Evolutionary conservation across 2,329 filamentous ascomycete genomes (phyloP).

Genomic region (Pseudopithomyces maydicus): DNA sequence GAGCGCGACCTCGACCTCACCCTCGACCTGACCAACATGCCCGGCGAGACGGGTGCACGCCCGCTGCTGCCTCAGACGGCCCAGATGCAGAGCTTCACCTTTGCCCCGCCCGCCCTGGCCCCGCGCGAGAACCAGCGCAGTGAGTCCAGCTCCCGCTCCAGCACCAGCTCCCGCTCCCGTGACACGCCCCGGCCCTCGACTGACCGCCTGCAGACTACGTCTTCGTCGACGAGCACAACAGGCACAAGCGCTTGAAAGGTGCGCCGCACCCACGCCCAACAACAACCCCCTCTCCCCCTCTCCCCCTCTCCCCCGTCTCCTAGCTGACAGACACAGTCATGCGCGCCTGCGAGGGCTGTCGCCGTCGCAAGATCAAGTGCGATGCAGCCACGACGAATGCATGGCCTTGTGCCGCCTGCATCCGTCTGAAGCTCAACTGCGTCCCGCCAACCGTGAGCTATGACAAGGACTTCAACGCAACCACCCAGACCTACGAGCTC

Average conservation of each 20-base stretch:
- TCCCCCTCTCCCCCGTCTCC: neutral
- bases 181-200: slow-evolving; percentile 27
- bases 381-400: slow-evolving; percentile 96
- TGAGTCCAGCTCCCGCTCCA: slow-evolving; percentile 56
- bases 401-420: slow-evolving; percentile 95
- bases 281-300: no score
- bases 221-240: slow-evolving; percentile 98
- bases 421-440: slow-evolving; percentile 89
- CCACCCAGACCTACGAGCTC: slow-evolving; percentile 48
- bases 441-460: slow-evolving; percentile 84
- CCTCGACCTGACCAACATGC: slow-evolving; percentile 52
- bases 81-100: slow-evolving; percentile 76
- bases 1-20: neutral
- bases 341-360: slow-evolving; percentile 95
- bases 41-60: slow-evolving; percentile 65
- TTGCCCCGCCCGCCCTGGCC: slow-evolving; percentile 68
- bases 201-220: slow-evolving; percentile 76
- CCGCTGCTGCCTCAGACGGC: slow-evolving; percentile 69
- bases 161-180: no score
- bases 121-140: slow-evolving; percentile 83
- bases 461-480: slow-evolving; percentile 61
- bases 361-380: slow-evolving; percentile 96
- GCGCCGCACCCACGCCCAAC: slow-evolving; percentile 31
- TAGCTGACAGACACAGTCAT: slow-evolving; percentile 68
- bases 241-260: slow-evolving; percentile 96